Conservation (phyloP, 2,329 filamentous ascomycete species). For the Colletotrichum phormii region DNA sequence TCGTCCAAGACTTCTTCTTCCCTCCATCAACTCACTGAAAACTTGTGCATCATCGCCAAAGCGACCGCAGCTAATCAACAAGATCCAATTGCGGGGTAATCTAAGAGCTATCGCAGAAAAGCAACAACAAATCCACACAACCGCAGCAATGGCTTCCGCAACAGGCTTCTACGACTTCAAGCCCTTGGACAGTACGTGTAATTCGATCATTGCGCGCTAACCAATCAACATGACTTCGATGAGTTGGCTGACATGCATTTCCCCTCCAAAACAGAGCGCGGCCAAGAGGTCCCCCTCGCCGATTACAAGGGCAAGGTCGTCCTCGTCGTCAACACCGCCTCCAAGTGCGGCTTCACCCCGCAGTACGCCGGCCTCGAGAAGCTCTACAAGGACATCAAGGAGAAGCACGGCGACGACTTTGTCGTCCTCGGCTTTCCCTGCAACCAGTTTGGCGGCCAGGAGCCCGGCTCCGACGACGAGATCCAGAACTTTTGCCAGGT, state of each 20-base stretch:
- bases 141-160: constrained; percentile 51
- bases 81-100: constrained; percentile 27
- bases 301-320: constrained; percentile 91
- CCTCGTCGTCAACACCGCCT: constrained; percentile 96
- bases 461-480: constrained; percentile 84
- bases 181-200: constrained; percentile 78
- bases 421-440: constrained; percentile 95
- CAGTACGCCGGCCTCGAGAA: constrained; percentile 93
- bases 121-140: constrained; percentile 14
- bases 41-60: neutral
- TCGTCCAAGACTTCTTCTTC: neutral
- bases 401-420: constrained; percentile 79
- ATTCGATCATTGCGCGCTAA: neutral
- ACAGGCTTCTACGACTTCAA: constrained; percentile 83
- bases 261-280: constrained; percentile 68
- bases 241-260: neutral
- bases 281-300: constrained; percentile 75
- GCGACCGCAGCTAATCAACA: neutral
- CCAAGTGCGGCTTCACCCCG: constrained; percentile 98
- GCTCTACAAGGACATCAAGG: constrained; percentile 83
- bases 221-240: neutral
- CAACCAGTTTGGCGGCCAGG: constrained; percentile 96
- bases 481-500: constrained; percentile 89
- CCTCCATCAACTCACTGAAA: neutral
- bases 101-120: neutral